Evolutionary conservation across 139 green algal species (phyloP), one percentile per base, ranked within the genome.

Genomic region (Ettlia oleoabundans): DNA sequence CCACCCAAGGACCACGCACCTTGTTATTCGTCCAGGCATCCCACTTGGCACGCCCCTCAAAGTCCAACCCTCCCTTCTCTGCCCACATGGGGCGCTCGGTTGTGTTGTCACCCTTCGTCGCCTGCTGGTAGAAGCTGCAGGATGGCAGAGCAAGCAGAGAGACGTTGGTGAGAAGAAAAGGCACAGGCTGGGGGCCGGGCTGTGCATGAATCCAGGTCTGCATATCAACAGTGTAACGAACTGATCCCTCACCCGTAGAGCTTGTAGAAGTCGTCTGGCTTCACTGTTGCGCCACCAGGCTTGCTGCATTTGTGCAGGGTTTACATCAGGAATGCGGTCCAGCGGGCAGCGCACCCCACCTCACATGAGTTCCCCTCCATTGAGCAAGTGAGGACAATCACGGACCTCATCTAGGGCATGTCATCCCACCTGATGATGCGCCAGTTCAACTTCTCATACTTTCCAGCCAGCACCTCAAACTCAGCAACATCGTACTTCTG

Each of bases 21-120:
- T 96, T 96, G 63, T 94, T 30, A 1, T 88, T 91, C 15, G 91
- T 84, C 92, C 94, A 98, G 5, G 93, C 93, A 58, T 98, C 95
- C 94, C 94, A 98, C 2, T 86, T 86, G 15, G 90, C 89, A 18
- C 94, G 80, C 1, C 94, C 96, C 61, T 98, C 94, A 88, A 98
- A 98, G 86, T 98, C 96, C n/a, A 98, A 78, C 1, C 94, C 94
- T 6, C 96, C 96, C 68, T 93, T 95, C 77, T 98, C 94, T 5
- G 96, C 95, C 96, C 96, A 98, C 89, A 96, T 93, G 62, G 96
- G 96, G 33, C 95, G 86, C 86, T 98, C 95, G 1, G 52, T 73
- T 8, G 43, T 85, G 84, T 95, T 95, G 86, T 98, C 94, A 22
- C 96, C 95, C 9, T 90, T 72, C 0, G 69, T 88, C 0, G 91